Evolutionary conservation across 352 stramenopile genomes (phyloP), one percentile per base, ranked within the genome.

Genomic region (Phytophthora pistaciae): DNA sequence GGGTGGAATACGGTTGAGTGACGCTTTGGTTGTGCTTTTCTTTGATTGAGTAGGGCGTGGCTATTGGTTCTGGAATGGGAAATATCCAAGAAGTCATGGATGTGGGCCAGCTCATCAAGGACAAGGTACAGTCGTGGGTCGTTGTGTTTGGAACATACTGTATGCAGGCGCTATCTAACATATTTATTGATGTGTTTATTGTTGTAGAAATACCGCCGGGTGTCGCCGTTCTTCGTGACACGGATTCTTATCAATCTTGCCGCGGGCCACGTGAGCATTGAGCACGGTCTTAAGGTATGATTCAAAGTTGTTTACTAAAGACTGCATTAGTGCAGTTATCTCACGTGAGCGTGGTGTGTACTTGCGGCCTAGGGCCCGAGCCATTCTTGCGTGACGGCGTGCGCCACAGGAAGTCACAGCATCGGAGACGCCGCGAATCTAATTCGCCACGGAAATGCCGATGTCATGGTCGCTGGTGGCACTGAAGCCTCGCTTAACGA

Each of bases 391-490:
- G 93, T 98, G 31, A 99, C 96, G 16, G 98, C 98, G 0, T 99
- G 98, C 70, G 97, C 98, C 16, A 98, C 97, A 29, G 97, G 97
- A n/a, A 96, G 91, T 46, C 96, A 99, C 78, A 95, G 94, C 49
- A 99, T 99, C 64, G 96, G 96, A 8, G 98, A 99, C 69, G 98
- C 96, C 16, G 96, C 97, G 27, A 90, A 86, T 64, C 79, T 96
- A 25, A 95, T 97, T 71, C 84, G 87, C 46, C 78, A 93, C 56
- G 87, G 87, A 58, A 91, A 98, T 61, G 96, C 95, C 1, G 95
- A 99, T 62, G 81, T 99, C 20, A 99, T 99, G 96, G 70, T 99
- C 56, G 97, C 95, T 0, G 98, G 98, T 42, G 98, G 97, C 50
- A 97, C 94, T 9, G 98, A 99, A 80, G 85, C 96, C 2, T 96